These are phyloP conservation scores for Schizothecium vesticola DNA, from an alignment of 495 filamentous ascomycete species.

Conservation along the genomic window DNA sequence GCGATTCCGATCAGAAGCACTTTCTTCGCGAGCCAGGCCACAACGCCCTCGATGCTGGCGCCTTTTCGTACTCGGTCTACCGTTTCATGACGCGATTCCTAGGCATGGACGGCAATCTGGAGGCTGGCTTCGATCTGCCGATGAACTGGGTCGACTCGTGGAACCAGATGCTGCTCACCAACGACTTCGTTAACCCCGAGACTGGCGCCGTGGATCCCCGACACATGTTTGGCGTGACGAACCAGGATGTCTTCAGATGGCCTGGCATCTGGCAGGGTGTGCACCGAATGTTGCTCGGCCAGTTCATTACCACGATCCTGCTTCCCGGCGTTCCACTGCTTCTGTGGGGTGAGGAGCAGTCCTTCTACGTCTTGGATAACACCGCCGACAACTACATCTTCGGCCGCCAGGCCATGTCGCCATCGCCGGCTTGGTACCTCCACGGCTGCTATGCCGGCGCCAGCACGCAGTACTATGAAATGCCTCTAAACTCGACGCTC, in stretches of 20 bases:
- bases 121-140: conserved; percentile 54
- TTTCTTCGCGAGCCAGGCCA: conserved; percentile 51
- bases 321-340: conserved; percentile 63
- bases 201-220: conserved; percentile 65
- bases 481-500: conserved; percentile 39
- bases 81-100: conserved; percentile 61
- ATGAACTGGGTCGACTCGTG: conserved; percentile 58
- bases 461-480: conserved; percentile 37
- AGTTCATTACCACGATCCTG: conserved; percentile 59
- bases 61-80: conserved; percentile 67
- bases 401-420: conserved; percentile 62
- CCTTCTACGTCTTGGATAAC: conserved; percentile 61
- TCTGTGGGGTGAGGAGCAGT: conserved; percentile 67
- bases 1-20: conserved; percentile 48
- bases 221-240: conserved; percentile 56
- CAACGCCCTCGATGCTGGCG: conserved; percentile 56
- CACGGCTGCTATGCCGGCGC: conserved; percentile 69
- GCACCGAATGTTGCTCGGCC: conserved; percentile 55
- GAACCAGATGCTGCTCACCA: conserved; percentile 56
- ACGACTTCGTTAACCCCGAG: conserved; percentile 64
- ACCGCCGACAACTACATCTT: conserved; percentile 65
- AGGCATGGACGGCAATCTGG: conserved; percentile 54
- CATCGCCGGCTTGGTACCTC: conserved; percentile 58
- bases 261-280: conserved; percentile 57
- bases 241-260: conserved; percentile 50